Evolutionary conservation across 192 early-diverging fungal species (phyloP).

Genomic region (Phycomyces blakesleeanus): DNA sequence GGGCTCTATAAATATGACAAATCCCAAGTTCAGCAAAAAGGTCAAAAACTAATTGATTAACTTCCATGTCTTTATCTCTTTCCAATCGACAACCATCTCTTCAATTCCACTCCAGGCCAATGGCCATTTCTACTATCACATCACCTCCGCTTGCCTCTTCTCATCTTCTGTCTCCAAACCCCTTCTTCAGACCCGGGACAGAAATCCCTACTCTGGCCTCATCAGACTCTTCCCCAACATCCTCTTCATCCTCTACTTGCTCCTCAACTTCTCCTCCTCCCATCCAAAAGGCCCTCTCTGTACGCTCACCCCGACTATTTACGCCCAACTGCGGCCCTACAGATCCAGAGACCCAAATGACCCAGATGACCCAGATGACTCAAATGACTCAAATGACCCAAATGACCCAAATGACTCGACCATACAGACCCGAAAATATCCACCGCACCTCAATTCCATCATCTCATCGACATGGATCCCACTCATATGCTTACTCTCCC

Average conservation of each 20-base stretch:
- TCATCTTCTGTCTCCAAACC: background rate
- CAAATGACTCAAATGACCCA: too few species aligned
- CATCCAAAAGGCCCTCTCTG: background rate
- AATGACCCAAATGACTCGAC: background rate
- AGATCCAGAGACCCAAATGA: background rate
- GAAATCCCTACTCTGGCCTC: background rate
- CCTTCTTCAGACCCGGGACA: background rate
- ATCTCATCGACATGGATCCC: background rate
- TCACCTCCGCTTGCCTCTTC: slow-evolving; percentile 13
- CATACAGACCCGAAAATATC: background rate
- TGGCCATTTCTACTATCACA: slow-evolving; percentile 37
- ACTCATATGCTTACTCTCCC: background rate
- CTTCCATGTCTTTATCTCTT: slow-evolving; percentile 1
- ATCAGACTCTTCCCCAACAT: background rate
- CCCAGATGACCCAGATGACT: too few species aligned
- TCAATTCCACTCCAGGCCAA: slow-evolving; percentile 23
- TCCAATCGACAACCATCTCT: slow-evolving; percentile 1
- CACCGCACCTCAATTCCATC: background rate
- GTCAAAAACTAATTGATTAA: background rate
- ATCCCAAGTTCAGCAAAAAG: background rate
- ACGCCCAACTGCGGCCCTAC: background rate
- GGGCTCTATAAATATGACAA: slow-evolving; percentile 1
- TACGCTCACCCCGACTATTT: background rate
- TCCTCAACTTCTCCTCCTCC: slow-evolving; percentile 2
- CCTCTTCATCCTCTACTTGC: background rate